Conservation (phyloP, 805 yeast species). For the Kodamaea fukazawae region DNA sequence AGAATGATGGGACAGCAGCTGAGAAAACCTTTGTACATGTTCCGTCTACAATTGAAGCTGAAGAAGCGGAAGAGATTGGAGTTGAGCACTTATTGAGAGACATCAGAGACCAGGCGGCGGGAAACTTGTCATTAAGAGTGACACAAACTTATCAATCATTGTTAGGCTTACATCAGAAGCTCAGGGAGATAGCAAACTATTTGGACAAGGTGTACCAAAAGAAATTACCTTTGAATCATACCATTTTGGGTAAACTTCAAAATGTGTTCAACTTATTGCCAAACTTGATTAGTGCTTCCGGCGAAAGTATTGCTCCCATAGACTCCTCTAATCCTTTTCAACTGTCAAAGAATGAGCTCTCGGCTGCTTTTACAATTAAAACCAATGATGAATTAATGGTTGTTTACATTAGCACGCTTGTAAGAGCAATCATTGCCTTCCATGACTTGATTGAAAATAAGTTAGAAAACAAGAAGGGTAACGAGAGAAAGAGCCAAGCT, state of each 20-base stretch:
- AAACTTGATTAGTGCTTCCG: conserved; percentile 47
- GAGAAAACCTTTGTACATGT: conserved; percentile 91
- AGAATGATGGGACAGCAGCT: conserved; percentile 91
- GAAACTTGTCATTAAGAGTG: conserved; percentile 79
- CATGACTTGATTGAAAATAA: conserved; percentile 96
- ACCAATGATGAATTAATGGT: conserved; percentile 97
- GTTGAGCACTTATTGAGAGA: conserved; percentile 95
- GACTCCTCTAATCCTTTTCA: conserved; percentile 22
- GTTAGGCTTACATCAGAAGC: conserved; percentile 77
- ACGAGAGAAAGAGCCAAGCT: conserved; percentile 22
- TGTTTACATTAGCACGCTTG: conserved; percentile 83
- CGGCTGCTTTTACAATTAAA: conserved; percentile 82
- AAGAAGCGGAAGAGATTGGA: conserved; percentile 99
- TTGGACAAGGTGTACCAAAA: conserved; percentile 69
- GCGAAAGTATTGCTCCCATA: conserved; percentile 7
- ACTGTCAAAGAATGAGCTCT: conserved; percentile 45
- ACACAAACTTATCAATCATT: conserved; percentile 88
- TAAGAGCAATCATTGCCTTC: conserved; percentile 92
- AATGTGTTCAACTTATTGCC: conserved; percentile 93
- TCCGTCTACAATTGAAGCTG: conserved; percentile 92
- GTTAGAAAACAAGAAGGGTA: conserved; percentile 61
- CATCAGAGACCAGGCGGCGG: conserved; percentile 95
- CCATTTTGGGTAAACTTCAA: conserved; percentile 87
- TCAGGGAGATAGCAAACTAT: conserved; percentile 74
- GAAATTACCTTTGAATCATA: conserved; percentile 82